These are phyloP conservation scores for Epichloe baconii DNA, from an alignment of 2,329 filamentous ascomycete genomes.

Conservation along the genomic window DNA sequence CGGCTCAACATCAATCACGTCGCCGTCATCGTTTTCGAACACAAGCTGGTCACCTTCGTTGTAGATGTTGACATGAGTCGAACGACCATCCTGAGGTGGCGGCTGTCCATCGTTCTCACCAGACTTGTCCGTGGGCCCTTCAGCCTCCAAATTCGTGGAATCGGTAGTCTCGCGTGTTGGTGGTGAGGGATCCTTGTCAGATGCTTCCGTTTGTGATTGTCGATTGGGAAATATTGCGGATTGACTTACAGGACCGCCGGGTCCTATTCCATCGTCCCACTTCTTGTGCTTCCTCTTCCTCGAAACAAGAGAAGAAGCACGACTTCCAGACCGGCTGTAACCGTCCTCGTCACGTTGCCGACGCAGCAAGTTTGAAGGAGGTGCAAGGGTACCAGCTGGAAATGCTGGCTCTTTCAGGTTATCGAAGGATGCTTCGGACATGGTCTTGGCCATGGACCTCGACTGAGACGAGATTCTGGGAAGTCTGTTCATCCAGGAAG, in stretches of 20 bases:
- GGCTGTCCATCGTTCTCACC: constrained; percentile 13
- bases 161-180: constrained; percentile 19
- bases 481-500: constrained; percentile 88
- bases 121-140: constrained; percentile 21
- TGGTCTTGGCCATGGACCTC: constrained; percentile 71
- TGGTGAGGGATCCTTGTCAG: constrained; percentile 18
- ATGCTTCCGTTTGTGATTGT: constrained; percentile 14
- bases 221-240: constrained; percentile 72
- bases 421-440: constrained; percentile 64
- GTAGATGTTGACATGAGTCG: constrained; percentile 50
- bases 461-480: constrained; percentile 55
- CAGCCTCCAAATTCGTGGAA: constrained; percentile 19
- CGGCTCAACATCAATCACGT: constrained; percentile 57
- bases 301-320: constrained; percentile 46
- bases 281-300: constrained; percentile 52
- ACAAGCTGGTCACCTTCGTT: constrained; percentile 69
- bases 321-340: constrained; percentile 37
- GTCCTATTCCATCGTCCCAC: constrained; percentile 58
- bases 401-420: constrained; percentile 47
- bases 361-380: constrained; percentile 66
- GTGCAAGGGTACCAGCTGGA: constrained; percentile 58
- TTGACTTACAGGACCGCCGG: constrained; percentile 77
- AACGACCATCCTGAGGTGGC: constrained; percentile 7
- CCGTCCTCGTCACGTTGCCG: constrained; percentile 68
- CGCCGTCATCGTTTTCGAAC: constrained; percentile 76